These are phyloP conservation scores for Wickerhamomyces pijperi DNA, from an alignment of 805 yeast genomes.

Conservation along the genomic window DNA sequence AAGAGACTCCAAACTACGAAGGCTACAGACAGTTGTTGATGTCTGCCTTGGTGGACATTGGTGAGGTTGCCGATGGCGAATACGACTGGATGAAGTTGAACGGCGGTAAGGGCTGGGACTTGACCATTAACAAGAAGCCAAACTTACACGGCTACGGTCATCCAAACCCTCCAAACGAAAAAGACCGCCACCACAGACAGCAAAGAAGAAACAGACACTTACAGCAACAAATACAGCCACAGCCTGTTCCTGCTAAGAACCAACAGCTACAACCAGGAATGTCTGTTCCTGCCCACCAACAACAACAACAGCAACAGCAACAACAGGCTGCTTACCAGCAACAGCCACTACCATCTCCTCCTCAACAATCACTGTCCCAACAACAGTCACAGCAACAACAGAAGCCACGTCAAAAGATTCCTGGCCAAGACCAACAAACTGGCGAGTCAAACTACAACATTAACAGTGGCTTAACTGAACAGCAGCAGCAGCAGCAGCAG, in stretches of 20 bases:
- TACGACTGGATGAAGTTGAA: constrained; percentile 98
- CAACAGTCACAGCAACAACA: too few species aligned
- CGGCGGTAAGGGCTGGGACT: constrained; percentile 94
- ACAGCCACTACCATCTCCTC: constrained; percentile 9
- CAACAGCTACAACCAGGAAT: constrained; percentile 6
- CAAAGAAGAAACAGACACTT: constrained; percentile 11
- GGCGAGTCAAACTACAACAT: constrained; percentile 7
- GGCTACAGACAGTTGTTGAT: constrained; percentile 70
- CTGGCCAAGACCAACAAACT: constrained; percentile 4
- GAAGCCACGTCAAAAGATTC: constrained; percentile 5
- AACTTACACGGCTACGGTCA: constrained; percentile 94
- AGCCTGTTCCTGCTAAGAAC: constrained; percentile 9
- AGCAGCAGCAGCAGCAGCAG: constrained; percentile 20
- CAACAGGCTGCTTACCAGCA: constrained; percentile 3
- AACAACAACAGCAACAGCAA: constrained; percentile 12
- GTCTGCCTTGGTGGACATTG: constrained; percentile 63
- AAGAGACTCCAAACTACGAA: constrained; percentile 90
- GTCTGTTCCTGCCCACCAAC: constrained; percentile 1
- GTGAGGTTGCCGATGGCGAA: constrained; percentile 70
- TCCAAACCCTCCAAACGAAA: constrained; percentile 54
- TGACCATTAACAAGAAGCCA: constrained; percentile 79
- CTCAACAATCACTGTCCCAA: constrained; percentile 11
- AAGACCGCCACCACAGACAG: constrained; percentile 14
- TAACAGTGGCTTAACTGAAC: constrained; percentile 17
- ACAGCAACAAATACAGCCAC: not conserved